Evolutionary conservation across 495 filamentous ascomycete genomes (phyloP), one percentile per base, ranked within the genome.

Genomic region (Rostrohypoxylon terebratum): DNA sequence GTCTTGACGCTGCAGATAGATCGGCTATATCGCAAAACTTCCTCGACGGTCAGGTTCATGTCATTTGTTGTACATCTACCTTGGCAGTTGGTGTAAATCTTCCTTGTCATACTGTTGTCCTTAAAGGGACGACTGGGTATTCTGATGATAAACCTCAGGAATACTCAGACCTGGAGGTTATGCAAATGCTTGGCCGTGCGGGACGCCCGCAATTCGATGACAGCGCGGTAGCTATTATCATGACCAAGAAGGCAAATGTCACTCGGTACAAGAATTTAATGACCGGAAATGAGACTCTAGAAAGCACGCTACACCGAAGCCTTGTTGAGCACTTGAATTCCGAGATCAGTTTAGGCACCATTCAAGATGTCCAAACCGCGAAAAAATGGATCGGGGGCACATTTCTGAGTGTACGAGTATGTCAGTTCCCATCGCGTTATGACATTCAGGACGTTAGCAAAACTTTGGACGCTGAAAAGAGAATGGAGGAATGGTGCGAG

Each of bases 171-270:
- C 82, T 99, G 16, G 96, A 99, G 72, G 87, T 99, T 67, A 98
- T 97, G 93, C 96, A 99, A 77, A 99, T 99, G 96, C 86, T 98
- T 31, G 96, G 96, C 21, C 90, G 96, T 55, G 95, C 96, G 38
- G 96, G 96, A 0, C 86, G 96, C 3, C 96, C 96, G 2, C 96
- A 99, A 79, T 99, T 97, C 70, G 96, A 97, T 68, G 85, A 92
- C 53, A 93, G 83, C 71, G 95, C 93, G 18, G 87, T 90, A 21
- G 96, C 93, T 10, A 90, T 97, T 23, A 97, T 99, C 58, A 87
- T 99, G 80, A 97, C 96, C 0, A 87, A 89, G 23, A 83, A 81
- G 9, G 83, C 90, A 18, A 92, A 93, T 31, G 89, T 89, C 4
- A 59, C 82, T 20, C 87, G 89, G 36, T 98, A 98, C 76, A 89